Evolutionary conservation across 257 asterid genomes (phyloP), one percentile per base, ranked within the genome.

Genomic region (Lavandula angustifolia): DNA sequence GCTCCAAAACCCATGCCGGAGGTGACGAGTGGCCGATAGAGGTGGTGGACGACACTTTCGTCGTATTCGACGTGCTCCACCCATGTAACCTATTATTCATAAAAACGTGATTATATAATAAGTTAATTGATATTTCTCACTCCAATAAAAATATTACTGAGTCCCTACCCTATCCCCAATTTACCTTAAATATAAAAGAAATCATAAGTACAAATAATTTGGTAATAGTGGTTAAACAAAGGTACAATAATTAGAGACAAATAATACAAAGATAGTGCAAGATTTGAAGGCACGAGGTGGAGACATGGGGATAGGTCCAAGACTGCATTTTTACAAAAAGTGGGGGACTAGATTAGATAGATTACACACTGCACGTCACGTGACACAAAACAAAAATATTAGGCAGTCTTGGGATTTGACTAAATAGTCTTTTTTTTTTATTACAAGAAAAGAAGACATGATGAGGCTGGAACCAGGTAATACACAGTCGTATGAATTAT

Each of bases 1-100:
- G 96, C 95, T 1, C 99, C 98, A 53, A 94, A 94, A 12, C 95
- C 99, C 94, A 90, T 84, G 27, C 99, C 95, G 3, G 96, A 75
- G 7, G 80, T 59, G 44, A 92, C 70, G 35, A 82, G 42, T 32
- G 88, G 82, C 9, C 91, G 89, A 72, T 87, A 92, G 54, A 87
- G 90, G 57, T 86, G 89, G 82, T 92, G 99, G 44, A 89, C 82
- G 0, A 38, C 55, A 1, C 82, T 73, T 67, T 92, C 97, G n/a
- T 92, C 96, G 14, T 87, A 92, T 63, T 92, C 96, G 0, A 84
- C 78, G 50, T 92, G 99, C 66, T 92, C 99, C 9, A 92, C 83
- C 97, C 97, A 92, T 8, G 95, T 92, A 16, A 92, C 95, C 99
- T 4, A 6, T 46, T 11, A 34, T 16, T 4, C 2, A 18, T 5